Evolutionary conservation across 768 basidiomycete genomes (phyloP).

Genomic region (Lactifluus subvellereus): DNA sequence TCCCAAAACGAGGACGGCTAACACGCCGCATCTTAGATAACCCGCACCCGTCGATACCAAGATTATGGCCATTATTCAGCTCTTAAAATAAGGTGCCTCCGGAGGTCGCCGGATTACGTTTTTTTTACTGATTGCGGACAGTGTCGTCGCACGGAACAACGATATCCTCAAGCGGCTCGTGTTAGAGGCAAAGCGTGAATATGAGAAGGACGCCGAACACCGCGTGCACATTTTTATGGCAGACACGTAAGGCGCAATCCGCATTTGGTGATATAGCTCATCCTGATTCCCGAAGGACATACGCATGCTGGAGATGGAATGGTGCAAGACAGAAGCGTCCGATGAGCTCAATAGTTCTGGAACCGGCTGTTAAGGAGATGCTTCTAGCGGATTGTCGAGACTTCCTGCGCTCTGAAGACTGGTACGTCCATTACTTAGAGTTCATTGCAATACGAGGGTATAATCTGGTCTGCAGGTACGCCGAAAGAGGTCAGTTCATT

Average conservation of each 20-base stretch:
- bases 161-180: slow-evolving; percentile 87
- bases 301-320: slow-evolving; percentile 82
- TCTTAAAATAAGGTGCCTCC: slow-evolving; percentile 68
- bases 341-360: slow-evolving; percentile 87
- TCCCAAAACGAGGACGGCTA: slow-evolving; percentile 16
- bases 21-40: slow-evolving; percentile 48
- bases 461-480: slow-evolving; percentile 54
- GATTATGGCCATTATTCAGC: slow-evolving; percentile 68
- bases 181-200: slow-evolving; percentile 79
- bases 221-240: slow-evolving; percentile 86
- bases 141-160: slow-evolving; percentile 86
- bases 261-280: slow-evolving; percentile 20
- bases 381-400: slow-evolving; percentile 81
- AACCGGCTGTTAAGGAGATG: slow-evolving; percentile 88
- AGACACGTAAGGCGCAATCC: slow-evolving; percentile 59
- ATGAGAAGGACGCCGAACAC: slow-evolving; percentile 87
- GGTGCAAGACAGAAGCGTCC: slow-evolving; percentile 84
- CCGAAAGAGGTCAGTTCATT: slow-evolving; percentile 64
- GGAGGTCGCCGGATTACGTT: slow-evolving; percentile 23
- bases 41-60: slow-evolving; percentile 66
- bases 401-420: slow-evolving; percentile 77
- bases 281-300: slow-evolving; percentile 41
- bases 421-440: slow-evolving; percentile 43
- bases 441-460: slow-evolving; percentile 3
- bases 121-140: slow-evolving; percentile 28